Base-by-base conservation (phyloP, 2,329 filamentous ascomycete genomes). In the Fusarium paranaense region DNA sequence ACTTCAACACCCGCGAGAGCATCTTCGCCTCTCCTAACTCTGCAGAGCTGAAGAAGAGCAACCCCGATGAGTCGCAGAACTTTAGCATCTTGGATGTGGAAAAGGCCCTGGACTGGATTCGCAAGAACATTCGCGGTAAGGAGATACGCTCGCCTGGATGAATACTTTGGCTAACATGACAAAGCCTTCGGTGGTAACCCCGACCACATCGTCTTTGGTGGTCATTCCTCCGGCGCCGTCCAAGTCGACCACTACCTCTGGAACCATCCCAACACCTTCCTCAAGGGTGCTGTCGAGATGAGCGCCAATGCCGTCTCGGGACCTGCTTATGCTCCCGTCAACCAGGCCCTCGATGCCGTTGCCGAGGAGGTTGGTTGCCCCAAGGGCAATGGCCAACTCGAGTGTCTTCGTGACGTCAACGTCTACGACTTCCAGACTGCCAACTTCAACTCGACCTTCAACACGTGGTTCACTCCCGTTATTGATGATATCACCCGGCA, bases 21-120 rank as follows among this genome's bases (percentile, higher is more conserved):
- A 83, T 86, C 42, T 86, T 84, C 58, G 85, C 84, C 9, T 86
- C 85, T 6, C 82, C 85, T 6, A 79, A 85, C 64, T 85, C 84
- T 18, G 78, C 83, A 5, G 80, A 85, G 76, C 74, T 86, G 25
- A 63, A 74, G 38, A 14, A 37, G 3, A 54, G 47, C 4, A 25
- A 65, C 6, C 71, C 71, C 13, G 50, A 73, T 2, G 75, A 75
- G n/a, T 73, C 75, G 6, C 75, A 77, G 13, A 78, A 78, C 69
- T 78, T 78, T 47, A 72, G 75, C 63, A 76, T 78, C 20, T 27
- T 78, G 18, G 76, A 78, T 58, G 73, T 78, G 0, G 72, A 78
- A 10, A 78, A 76, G 61, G 76, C 76, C 25, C n/a, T 78, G 42
- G 76, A 76, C n/a, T 78, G 76, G 76, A 54, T 78, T 22, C 74